A percentile compares a stretch with the other conserved stretches of the same genome.
Conservation (phyloP, 2,329 filamentous ascomycete genomes). For the Dothideomycetes sp. region DNA sequence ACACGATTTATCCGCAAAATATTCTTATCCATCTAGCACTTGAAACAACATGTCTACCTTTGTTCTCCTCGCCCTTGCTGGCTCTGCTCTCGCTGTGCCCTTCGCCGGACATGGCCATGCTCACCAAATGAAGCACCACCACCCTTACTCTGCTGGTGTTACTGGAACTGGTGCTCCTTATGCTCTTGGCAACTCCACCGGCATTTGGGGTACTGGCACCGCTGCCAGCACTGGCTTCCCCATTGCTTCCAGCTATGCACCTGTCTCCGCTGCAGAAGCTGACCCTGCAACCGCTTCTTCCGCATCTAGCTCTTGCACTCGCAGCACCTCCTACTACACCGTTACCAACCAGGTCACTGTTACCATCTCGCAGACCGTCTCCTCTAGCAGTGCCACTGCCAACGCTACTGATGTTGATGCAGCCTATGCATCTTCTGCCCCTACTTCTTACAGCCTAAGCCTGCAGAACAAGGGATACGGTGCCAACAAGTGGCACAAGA, state of each 20-base stretch:
- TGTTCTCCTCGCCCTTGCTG: slow-evolving; percentile 31
- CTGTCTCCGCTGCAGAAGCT: slow-evolving; percentile 10
- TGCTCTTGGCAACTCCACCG: slow-evolving; percentile 17
- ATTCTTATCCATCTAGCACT: slow-evolving; percentile 8
- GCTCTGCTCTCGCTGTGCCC: slow-evolving; percentile 27
- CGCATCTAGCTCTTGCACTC: slow-evolving; percentile 4
- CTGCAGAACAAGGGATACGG: slow-evolving; percentile 5
- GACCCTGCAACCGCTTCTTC: slow-evolving; percentile 17
- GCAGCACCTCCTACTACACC: slow-evolving; percentile 24
- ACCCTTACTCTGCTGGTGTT: slow-evolving; percentile 19
- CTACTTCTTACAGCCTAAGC: neutral
- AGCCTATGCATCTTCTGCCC: slow-evolving; percentile 3
- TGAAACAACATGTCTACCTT: slow-evolving; percentile 23
- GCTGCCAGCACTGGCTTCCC: slow-evolving; percentile 14
- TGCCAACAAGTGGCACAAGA: neutral
- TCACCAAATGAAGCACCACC: slow-evolving; percentile 15
- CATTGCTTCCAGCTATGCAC: slow-evolving; percentile 7
- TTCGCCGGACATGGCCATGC: slow-evolving; percentile 15
- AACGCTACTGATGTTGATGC: slow-evolving; percentile 7
- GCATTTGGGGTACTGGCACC: slow-evolving; percentile 12
- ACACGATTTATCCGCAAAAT: too few species aligned
- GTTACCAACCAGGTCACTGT: slow-evolving; percentile 30
- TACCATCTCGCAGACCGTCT: slow-evolving; percentile 21
- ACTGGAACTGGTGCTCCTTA: slow-evolving; percentile 17
- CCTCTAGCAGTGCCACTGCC: slow-evolving; percentile 10